Conservation (phyloP, 495 filamentous ascomycete genomes). For the Astrothelium subdiscretum region DNA sequence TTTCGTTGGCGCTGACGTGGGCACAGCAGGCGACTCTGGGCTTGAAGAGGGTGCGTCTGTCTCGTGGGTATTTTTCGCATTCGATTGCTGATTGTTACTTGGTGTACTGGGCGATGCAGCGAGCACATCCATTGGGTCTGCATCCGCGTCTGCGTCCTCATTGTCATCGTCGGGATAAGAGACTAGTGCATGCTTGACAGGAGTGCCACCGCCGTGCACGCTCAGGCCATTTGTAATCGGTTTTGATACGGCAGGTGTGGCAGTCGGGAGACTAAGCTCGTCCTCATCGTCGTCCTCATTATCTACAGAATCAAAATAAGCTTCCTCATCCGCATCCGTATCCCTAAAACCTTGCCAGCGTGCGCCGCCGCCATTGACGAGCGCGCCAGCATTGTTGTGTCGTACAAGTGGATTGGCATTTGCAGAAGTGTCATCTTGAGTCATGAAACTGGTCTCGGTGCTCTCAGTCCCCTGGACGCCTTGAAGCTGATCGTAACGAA, state of each 20-base stretch:
- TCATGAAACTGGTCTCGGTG: conserved; percentile 31
- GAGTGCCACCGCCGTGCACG: conserved; percentile 28
- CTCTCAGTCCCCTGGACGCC: conserved; percentile 26
- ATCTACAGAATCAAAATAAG: conserved; percentile 63
- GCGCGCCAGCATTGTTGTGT: conserved; percentile 3
- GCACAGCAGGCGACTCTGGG: not conserved
- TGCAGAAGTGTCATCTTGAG: conserved; percentile 27
- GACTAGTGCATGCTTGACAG: conserved; percentile 66
- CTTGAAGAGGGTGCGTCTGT: conserved; percentile 60
- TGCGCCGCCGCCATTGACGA: conserved; percentile 45
- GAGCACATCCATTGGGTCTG: conserved; percentile 43
- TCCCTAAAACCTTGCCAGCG: conserved; percentile 70
- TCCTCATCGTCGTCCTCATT: conserved; percentile 69
- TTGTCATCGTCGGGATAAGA: conserved; percentile 89
- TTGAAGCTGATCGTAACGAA: conserved; percentile 68
- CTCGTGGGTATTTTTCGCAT: conserved; percentile 24
- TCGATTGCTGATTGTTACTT: conserved; percentile 9
- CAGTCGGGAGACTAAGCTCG: conserved; percentile 17
- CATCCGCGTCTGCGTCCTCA: conserved; percentile 63
- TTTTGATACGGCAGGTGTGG: conserved; percentile 13
- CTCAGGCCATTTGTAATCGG: not conserved
- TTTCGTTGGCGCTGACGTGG: conserved; percentile 33
- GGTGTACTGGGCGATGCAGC: conserved; percentile 16
- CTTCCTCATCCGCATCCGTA: conserved; percentile 78
- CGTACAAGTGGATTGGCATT: not conserved